phyloP scores from a whole-genome alignment of 768 basidiomycete genomes.

The Boletus coccyginus region DNA sequence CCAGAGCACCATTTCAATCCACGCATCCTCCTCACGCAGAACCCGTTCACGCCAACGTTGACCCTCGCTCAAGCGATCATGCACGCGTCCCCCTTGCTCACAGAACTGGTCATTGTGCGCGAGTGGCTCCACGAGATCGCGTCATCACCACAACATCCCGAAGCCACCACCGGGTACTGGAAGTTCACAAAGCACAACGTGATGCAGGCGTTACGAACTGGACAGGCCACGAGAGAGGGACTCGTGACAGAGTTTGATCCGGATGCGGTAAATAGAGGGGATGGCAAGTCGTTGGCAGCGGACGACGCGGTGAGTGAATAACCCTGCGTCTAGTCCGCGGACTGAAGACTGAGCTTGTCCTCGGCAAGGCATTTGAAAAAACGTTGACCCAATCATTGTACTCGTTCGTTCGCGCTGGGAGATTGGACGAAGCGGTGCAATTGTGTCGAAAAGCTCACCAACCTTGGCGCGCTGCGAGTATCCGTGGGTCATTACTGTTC shows the following conservation, averaged over 20 bases:
- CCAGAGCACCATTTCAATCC: slow-evolving; percentile 46
- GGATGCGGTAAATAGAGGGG: slow-evolving; percentile 65
- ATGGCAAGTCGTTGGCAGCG: slow-evolving; percentile 56
- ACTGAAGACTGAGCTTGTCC: neutral
- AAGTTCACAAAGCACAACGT: slow-evolving; percentile 76
- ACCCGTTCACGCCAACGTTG: slow-evolving; percentile 80
- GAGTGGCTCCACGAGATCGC: slow-evolving; percentile 87
- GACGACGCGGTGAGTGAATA: slow-evolving; percentile 69
- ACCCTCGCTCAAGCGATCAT: slow-evolving; percentile 75
- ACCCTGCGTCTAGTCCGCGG: neutral
- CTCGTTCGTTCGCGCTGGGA: slow-evolving; percentile 80
- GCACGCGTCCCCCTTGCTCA: slow-evolving; percentile 60
- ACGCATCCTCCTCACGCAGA: slow-evolving; percentile 55
- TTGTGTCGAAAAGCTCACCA: slow-evolving; percentile 80
- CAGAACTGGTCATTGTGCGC: slow-evolving; percentile 78
- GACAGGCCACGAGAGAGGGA: slow-evolving; percentile 42
- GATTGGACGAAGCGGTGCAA: slow-evolving; percentile 79
- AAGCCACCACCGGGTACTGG: slow-evolving; percentile 81
- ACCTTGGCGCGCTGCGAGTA: slow-evolving; percentile 88
- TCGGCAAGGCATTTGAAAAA: slow-evolving; percentile 72
- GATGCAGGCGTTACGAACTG: slow-evolving; percentile 60
- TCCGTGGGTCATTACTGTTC: slow-evolving; percentile 80
- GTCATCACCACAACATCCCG: slow-evolving; percentile 55
- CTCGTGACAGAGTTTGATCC: slow-evolving; percentile 76
- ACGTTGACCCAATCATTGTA: slow-evolving; percentile 75